Conservation (phyloP, 2,329 filamentous ascomycete genomes). For the Albophoma yamanashiensis region DNA sequence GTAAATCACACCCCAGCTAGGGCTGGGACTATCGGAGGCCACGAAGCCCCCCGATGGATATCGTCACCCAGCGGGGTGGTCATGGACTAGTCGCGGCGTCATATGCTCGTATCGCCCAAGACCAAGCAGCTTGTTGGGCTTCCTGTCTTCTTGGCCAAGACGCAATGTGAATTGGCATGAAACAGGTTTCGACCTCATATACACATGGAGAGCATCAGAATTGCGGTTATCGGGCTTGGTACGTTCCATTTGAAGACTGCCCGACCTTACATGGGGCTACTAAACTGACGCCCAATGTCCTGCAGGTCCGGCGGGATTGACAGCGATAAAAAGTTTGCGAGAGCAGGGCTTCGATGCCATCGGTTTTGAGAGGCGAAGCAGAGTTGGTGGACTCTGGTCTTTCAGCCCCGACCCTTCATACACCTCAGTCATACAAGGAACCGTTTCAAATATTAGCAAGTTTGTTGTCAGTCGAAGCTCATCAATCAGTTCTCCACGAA, state of each 20-base stretch:
- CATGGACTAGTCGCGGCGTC: not conserved
- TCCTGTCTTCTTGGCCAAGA: not conserved
- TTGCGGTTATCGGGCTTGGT: constrained; percentile 19
- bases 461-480: constrained; percentile 1
- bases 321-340: constrained; percentile 23
- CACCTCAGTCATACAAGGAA: constrained; percentile 1
- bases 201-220: not conserved
- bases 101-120: not conserved
- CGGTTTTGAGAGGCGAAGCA: constrained; percentile 29
- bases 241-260: not conserved
- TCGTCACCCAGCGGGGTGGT: not conserved
- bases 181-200: too few relatives aligned
- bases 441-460: constrained; percentile 4
- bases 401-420: not conserved
- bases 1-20: not conserved
- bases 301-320: constrained; percentile 3
- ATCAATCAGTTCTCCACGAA: too few relatives aligned
- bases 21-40: not conserved
- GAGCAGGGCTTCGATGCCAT: constrained; percentile 33
- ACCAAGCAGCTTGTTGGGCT: not conserved
- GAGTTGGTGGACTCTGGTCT: constrained; percentile 30
- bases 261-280: not conserved
- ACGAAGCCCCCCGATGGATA: not conserved
- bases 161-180: not conserved
- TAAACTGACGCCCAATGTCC: not conserved